Evolutionary conservation across 140 eudicot species (phyloP), one percentile per base, ranked within the genome.

Genomic region (Cichorium intybus): DNA sequence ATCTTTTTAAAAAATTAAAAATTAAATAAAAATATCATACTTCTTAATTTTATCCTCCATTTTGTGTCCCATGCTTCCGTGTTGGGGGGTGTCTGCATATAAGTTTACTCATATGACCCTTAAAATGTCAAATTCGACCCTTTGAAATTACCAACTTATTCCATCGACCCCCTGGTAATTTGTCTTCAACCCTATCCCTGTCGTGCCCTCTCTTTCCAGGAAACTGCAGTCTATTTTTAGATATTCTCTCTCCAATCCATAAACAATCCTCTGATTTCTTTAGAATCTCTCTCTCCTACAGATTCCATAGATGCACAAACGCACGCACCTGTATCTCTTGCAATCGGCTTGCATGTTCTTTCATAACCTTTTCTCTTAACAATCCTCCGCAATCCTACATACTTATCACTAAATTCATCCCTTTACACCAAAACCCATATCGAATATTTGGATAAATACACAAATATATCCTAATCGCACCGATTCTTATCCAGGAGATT

Each of bases 161-260:
- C 50, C 15, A 27, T 62, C 16, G 15, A 23, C 39, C 54, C 68
- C 54, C 16, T 43, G 64, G 54, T 26, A 22, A 55, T 21, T n/a
- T 41, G 24, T 22, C 54, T 43, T 41, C 24, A 24, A 23, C 37
- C 20, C 41, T 11, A 62, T 62, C 68, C 39, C 68, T 58, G 68
- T 62, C 31, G 16, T 29, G 52, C 62, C 17, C 33, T 60, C 41
- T 71, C 77, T 37, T 72, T 62, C 71, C 77, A 35, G 5, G 64
- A 62, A 52, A 41, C 57, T 62, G 43, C 66, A 56, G 47, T 51
- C 64, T 39, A 51, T 35, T 26, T 51, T 71, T 70, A 15, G 59
- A 47, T 15, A 23, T 22, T 68, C 56, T 68, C 65, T 68, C 74
- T 69, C 56, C 49, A 37, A 68, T 55, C 56, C 46, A 56, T 56